These are phyloP conservation scores for Vaccinium vitisidaea DNA, from an alignment of 148 eudicot species.

Conservation along the genomic window DNA sequence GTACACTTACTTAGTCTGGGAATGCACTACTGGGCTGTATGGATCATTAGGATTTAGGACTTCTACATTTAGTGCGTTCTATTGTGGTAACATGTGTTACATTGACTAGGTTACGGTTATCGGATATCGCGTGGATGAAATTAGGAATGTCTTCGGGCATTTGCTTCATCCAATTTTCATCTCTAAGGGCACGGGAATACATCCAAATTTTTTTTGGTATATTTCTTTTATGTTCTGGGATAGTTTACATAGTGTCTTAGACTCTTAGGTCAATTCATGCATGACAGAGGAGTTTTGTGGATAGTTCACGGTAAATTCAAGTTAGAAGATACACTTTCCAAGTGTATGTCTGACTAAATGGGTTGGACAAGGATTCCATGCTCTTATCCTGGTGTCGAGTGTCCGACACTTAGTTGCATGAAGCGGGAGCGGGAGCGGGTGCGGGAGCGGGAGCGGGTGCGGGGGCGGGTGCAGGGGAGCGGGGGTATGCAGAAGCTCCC, in stretches of 20 bases:
- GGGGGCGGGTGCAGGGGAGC: no score
- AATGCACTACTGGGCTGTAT: neutral
- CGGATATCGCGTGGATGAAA: neutral
- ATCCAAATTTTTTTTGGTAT: neutral
- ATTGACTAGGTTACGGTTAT: neutral
- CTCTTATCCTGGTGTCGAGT: neutral
- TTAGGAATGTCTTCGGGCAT: neutral
- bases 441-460: no score
- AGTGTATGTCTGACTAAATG: no score
- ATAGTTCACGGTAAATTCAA: neutral
- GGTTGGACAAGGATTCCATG: neutral
- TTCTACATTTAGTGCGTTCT: neutral
- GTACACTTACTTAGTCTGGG: neutral
- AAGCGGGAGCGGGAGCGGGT: no score
- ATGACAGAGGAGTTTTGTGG: neutral
- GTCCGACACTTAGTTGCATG: neutral
- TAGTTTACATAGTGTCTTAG: neutral
- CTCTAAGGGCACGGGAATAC: neutral
- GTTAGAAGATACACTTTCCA: no score
- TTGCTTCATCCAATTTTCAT: neutral
- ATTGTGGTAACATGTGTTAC: neutral
- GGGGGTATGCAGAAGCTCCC: no score
- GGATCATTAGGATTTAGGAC: neutral
- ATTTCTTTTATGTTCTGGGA: neutral
- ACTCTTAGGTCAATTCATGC: neutral